Base-by-base conservation (phyloP, 2,329 filamentous ascomycete genomes). In the Myriosclerotinia duriaeana region DNA sequence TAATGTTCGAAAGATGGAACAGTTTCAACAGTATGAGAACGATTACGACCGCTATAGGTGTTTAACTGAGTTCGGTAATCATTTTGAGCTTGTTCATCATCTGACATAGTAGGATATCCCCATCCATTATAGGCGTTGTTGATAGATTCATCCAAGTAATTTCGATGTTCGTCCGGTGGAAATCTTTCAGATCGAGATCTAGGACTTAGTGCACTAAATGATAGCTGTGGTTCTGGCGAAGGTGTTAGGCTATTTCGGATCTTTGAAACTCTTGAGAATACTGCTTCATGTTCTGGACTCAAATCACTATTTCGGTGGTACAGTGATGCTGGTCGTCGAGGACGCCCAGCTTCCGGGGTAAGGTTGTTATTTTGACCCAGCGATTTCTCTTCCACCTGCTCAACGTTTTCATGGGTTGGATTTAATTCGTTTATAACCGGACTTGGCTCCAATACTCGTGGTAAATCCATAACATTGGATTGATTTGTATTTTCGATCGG, bases 11-110 rank as follows among this genome's bases (percentile, higher is more conserved):
- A 73, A 2, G 70, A 70, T 12, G 72, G 72, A 7, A 72, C 64
- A 1, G 72, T 73, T 52, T 72, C 72, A 30, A 69, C 71, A 2
- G 71, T 74, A n/a, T 74, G 66, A 14, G 70, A 69, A 42, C 65
- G 50, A 3, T 30, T 15, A 36, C 42, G 58, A 11, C 42, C 34
- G 46, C 30, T 40, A 17, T 34, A 22, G 5, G n/a, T 46, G 34
- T 36, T 40, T 1, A 44, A 42, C 38, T 60, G 56, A 20, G 48
- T 38, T 48, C 53, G n/a, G 40, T 56, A 65, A 11, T 44, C 34
- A 17, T 26, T 40, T n/a, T 60, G 58, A 14, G 26, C 8, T 11
- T 53, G 60, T 6, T 61, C 44, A 6, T 36, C 44, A 36, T 61
- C 58, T 50, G 46, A 22, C 4, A 52, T 14, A 7, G 36, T 22